Evolutionary conservation across 2,329 filamentous ascomycete genomes (phyloP).

Genomic region (Leptographium lundbergii): DNA sequence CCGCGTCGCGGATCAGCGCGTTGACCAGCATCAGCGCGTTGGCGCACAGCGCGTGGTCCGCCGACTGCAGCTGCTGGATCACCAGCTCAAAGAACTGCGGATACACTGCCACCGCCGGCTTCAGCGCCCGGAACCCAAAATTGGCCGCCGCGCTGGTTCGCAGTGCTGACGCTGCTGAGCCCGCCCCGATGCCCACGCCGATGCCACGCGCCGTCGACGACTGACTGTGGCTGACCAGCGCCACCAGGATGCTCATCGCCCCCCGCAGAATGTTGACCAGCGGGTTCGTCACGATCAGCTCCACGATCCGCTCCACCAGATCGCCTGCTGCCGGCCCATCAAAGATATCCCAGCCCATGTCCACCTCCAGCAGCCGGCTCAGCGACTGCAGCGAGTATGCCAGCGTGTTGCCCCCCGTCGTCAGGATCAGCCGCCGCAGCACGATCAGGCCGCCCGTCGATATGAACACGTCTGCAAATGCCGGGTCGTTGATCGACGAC

Average conservation of each 20-base stretch:
- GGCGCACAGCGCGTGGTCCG: constrained; percentile 88
- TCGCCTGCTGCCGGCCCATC: constrained; percentile 50
- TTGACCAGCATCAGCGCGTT: constrained; percentile 95
- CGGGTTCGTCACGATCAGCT: constrained; percentile 87
- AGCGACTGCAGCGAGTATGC: constrained; percentile 90
- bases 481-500: constrained; percentile 85
- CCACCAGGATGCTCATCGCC: constrained; percentile 92
- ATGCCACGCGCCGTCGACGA: constrained; percentile 32
- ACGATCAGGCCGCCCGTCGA: constrained; percentile 73
- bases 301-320: constrained; percentile 65
- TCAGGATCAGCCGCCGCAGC: constrained; percentile 71
- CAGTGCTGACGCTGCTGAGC: constrained; percentile 9
- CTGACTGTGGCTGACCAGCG: constrained; percentile 79
- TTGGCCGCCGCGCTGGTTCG: constrained; percentile 35
- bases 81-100: constrained; percentile 92
- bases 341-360: constrained; percentile 94
- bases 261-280: constrained; percentile 94
- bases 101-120: constrained; percentile 81
- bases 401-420: constrained; percentile 80
- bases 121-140: constrained; percentile 83
- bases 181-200: constrained; percentile 6
- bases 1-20: constrained; percentile 81
- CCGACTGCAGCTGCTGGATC: constrained; percentile 80
- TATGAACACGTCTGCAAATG: constrained; percentile 94
- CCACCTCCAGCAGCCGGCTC: constrained; percentile 77